phyloP scores from a whole-genome alignment of 176 grass and related monocot genomes.

The Guadua angustifolia region DNA sequence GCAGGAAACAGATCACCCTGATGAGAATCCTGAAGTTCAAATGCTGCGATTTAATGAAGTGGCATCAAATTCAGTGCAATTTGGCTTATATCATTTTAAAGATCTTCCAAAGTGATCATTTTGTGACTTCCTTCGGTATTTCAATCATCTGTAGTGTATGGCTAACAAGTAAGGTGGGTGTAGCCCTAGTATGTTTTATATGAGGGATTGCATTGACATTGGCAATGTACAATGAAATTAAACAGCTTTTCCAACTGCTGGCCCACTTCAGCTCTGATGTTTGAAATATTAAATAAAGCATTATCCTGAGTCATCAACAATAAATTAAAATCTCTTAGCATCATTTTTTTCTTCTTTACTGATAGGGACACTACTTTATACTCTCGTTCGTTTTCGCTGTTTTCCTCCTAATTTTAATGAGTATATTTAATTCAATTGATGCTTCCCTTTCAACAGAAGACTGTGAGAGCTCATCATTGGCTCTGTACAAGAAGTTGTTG shows the following conservation, averaged over 20 bases:
- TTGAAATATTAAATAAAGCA: conserved; percentile 24
- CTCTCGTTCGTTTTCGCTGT: conserved; percentile 22
- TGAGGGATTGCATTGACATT: conserved; percentile 14
- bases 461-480: conserved; percentile 7
- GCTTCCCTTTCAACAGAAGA: conserved; percentile 40
- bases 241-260: conserved; percentile 27
- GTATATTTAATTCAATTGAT: conserved; percentile 36
- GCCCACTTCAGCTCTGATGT: conserved; percentile 37
- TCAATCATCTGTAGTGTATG: conserved; percentile 6
- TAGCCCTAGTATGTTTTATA: neutral
- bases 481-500: neutral
- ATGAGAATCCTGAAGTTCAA: conserved; percentile 27
- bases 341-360: neutral
- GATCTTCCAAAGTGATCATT: neutral
- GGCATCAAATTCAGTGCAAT: neutral
- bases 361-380: conserved; percentile 13
- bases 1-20: conserved; percentile 5
- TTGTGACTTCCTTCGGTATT: neutral
- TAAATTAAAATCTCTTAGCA: conserved; percentile 19
- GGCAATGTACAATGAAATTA: conserved; percentile 25
- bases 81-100: neutral
- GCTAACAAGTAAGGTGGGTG: neutral
- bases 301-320: conserved; percentile 22
- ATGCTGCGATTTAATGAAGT: neutral
- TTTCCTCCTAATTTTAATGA: neutral